phyloP scores from a whole-genome alignment of 179 eudicot genomes.

The Silene noctiflora region DNA sequence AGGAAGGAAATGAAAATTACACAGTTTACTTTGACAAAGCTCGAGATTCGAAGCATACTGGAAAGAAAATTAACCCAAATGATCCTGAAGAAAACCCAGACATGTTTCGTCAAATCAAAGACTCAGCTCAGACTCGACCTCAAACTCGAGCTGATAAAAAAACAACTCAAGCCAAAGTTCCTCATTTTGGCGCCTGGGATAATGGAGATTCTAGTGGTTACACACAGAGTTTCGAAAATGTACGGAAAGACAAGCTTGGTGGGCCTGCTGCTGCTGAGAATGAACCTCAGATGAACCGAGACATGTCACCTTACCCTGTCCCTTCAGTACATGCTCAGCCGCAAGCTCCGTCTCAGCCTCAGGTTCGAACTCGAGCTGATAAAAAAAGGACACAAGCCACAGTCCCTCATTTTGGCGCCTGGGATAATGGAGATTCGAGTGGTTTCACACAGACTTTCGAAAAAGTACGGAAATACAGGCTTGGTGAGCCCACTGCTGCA shows the following conservation, averaged over 20 bases:
- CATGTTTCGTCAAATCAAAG: slow-evolving; percentile 21
- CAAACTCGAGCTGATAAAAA: slow-evolving; percentile 14
- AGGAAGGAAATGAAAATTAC: slow-evolving; percentile 27
- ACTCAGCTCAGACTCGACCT: slow-evolving; percentile 2
- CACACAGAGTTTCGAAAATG: slow-evolving; percentile 26
- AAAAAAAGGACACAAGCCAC: slow-evolving; percentile 16
- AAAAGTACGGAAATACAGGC: slow-evolving; percentile 23
- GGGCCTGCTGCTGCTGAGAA: slow-evolving; percentile 1
- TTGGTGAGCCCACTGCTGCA: neutral
- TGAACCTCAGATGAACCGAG: slow-evolving; percentile 27
- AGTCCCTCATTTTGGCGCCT: slow-evolving; percentile 32
- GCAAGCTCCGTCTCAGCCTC: slow-evolving; percentile 13
- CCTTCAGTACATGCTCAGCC: too few relatives aligned
- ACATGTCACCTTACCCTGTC: too few relatives aligned
- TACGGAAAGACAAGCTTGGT: slow-evolving; percentile 20
- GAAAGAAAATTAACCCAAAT: slow-evolving; percentile 32
- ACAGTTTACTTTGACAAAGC: slow-evolving; percentile 38
- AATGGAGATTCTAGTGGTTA: slow-evolving; percentile 28
- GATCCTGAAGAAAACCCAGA: slow-evolving; percentile 31
- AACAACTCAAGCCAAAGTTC: slow-evolving; percentile 24
- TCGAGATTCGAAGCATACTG: slow-evolving; percentile 27
- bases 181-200: slow-evolving; percentile 37
- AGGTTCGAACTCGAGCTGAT: slow-evolving; percentile 16
- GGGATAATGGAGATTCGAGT: slow-evolving; percentile 31
- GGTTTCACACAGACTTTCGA: slow-evolving; percentile 30